Conservation (phyloP, 768 basidiomycete species). For the Pleurotus cornucopiae region DNA sequence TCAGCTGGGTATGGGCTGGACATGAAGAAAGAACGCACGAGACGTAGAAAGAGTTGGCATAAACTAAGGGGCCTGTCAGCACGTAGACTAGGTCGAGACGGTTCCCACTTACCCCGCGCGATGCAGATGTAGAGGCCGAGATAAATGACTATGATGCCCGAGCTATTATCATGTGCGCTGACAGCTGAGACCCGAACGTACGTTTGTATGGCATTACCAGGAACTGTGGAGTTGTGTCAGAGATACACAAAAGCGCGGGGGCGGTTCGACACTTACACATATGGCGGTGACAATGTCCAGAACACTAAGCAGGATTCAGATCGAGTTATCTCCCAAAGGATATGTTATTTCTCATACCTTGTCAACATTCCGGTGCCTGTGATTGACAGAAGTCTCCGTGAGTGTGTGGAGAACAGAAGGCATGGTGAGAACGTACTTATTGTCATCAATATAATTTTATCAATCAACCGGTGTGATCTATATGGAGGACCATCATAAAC, state of each 20-base stretch:
- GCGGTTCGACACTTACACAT: not conserved
- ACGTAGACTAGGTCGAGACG: not conserved
- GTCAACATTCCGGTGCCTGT: constrained; percentile 2
- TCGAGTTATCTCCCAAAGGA: too few relatives aligned
- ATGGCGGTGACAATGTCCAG: constrained; percentile 6
- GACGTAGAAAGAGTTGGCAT: constrained; percentile 7
- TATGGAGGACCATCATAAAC: not conserved
- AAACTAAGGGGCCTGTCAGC: not conserved
- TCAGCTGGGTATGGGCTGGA: not conserved
- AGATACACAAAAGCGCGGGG: not conserved
- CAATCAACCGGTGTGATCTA: constrained; percentile 3
- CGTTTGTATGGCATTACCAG: constrained; percentile 8
- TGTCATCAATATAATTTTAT: constrained; percentile 8
- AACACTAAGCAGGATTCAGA: not conserved
- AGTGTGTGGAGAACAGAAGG: not conserved
- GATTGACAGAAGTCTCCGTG: not conserved
- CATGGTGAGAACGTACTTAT: constrained; percentile 1
- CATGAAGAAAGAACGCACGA: not conserved
- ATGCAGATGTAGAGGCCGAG: constrained; percentile 7
- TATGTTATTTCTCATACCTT: not conserved
- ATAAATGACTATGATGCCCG: constrained; percentile 2
- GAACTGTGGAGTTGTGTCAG: constrained; percentile 1
- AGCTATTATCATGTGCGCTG: too few relatives aligned
- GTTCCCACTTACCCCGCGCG: not conserved
- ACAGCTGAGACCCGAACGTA: constrained; percentile 1